Conservation (phyloP, 1,139 yeast species). For the Yamadazyma pseudoaaseri region DNA sequence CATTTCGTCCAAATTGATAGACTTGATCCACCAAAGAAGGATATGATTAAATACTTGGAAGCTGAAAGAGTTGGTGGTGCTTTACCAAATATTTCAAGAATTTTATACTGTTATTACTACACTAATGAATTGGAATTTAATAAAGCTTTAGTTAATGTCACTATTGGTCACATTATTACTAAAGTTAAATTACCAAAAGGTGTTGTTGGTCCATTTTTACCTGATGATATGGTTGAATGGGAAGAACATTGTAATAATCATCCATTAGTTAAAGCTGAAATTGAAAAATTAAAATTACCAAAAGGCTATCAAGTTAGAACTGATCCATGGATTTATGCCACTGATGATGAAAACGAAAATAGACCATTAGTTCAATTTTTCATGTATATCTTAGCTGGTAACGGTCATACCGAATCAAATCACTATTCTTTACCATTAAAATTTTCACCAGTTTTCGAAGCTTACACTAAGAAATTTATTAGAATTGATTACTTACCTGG, state of each 20-base stretch:
- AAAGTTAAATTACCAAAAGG: constrained; percentile 59
- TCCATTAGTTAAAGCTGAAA: constrained; percentile 60
- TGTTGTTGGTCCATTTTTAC: constrained; percentile 71
- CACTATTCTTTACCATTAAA: constrained; percentile 83
- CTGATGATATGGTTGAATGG: constrained; percentile 61
- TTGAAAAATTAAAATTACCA: constrained; percentile 64
- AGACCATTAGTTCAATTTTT: constrained; percentile 71
- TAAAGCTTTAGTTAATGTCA: constrained; percentile 72
- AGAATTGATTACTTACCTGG: constrained; percentile 80
- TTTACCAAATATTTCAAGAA: constrained; percentile 60
- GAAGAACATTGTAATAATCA: constrained; percentile 52
- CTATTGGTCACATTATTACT: constrained; percentile 63
- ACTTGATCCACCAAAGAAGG: constrained; percentile 79
- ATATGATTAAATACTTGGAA: constrained; percentile 65
- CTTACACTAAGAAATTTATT: constrained; percentile 59
- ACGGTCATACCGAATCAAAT: constrained; percentile 74
- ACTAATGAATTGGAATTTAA: constrained; percentile 56
- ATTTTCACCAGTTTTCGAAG: constrained; percentile 79
- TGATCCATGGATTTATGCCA: constrained; percentile 91
- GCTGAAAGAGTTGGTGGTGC: constrained; percentile 64
- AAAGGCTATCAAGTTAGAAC: constrained; percentile 55
- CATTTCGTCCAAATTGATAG: constrained; percentile 75
- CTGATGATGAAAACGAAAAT: constrained; percentile 59
- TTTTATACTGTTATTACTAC: constrained; percentile 67
- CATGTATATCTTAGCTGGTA: constrained; percentile 71